A percentile compares a stretch with the other conserved stretches of the same genome.
These are phyloP conservation scores for Leucogyrophana mollusca DNA, from an alignment of 768 basidiomycete species.

Conservation along the genomic window DNA sequence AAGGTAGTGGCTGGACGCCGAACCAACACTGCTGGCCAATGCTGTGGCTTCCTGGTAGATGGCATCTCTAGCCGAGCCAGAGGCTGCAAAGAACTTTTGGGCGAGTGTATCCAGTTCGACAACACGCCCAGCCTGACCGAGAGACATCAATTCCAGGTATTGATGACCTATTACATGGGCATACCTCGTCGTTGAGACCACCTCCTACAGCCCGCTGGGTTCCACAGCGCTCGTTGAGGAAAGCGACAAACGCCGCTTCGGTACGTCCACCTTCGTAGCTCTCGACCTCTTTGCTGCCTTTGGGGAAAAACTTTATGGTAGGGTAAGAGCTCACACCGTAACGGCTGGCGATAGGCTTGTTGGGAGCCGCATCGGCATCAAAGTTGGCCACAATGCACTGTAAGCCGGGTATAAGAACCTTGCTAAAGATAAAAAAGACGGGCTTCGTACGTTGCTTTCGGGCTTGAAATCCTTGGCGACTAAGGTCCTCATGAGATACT, in stretches of 20 bases:
- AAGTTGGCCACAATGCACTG: slow-evolving; percentile 91
- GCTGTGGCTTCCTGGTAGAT: slow-evolving; percentile 64
- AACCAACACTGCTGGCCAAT: slow-evolving; percentile 48
- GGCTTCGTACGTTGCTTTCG: slow-evolving; percentile 68
- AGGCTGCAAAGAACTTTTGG: slow-evolving; percentile 66
- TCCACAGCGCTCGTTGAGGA: slow-evolving; percentile 85
- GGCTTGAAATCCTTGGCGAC: slow-evolving; percentile 77
- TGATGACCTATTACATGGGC: slow-evolving; percentile 12
- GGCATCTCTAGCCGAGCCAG: slow-evolving; percentile 52
- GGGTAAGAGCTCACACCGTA: slow-evolving; percentile 85
- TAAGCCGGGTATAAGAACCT: slow-evolving; percentile 6
- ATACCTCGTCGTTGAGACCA: slow-evolving; percentile 66
- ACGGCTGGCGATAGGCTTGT: slow-evolving; percentile 64
- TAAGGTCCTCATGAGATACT: slow-evolving; percentile 21
- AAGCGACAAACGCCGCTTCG: slow-evolving; percentile 74
- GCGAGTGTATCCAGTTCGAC: slow-evolving; percentile 77
- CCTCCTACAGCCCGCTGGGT: slow-evolving; percentile 83
- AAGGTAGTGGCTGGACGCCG: slow-evolving; percentile 72
- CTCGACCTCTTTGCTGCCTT: slow-evolving; percentile 59
- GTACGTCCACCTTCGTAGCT: slow-evolving; percentile 70
- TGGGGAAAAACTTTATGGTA: slow-evolving; percentile 94
- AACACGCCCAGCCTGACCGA: slow-evolving; percentile 74
- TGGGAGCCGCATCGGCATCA: slow-evolving; percentile 82
- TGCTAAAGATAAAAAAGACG: background rate
- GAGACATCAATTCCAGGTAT: background rate